Percentiles rank a stretch among this genome's conserved stretches.
Evolutionary conservation across 768 basidiomycete genomes (phyloP).

Genomic region (Mycena sanguinolenta): DNA sequence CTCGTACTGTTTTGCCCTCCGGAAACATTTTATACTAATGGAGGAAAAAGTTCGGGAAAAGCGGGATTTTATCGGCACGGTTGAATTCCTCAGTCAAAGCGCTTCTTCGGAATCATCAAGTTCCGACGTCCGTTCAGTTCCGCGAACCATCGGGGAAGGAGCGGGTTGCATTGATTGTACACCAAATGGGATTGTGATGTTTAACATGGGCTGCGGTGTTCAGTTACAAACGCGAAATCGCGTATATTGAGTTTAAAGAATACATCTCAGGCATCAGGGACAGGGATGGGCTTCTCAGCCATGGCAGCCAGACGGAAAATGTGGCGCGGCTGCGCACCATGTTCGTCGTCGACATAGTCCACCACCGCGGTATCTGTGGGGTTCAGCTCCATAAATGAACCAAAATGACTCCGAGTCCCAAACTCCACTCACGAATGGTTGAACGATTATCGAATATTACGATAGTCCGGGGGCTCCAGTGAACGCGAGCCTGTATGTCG

Average conservation of each 20-base stretch:
- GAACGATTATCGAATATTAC: conserved; percentile 37
- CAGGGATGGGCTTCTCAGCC: conserved; percentile 39
- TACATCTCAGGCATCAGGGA: conserved; percentile 17
- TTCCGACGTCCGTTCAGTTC: too few relatives aligned
- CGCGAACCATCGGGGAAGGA: too few relatives aligned
- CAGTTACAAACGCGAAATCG: too few relatives aligned
- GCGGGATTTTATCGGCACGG: conserved; percentile 10
- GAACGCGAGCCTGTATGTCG: conserved; percentile 44
- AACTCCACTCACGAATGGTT: conserved; percentile 21
- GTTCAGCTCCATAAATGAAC: not conserved
- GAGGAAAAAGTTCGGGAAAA: conserved; percentile 24
- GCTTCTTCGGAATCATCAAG: too few relatives aligned
- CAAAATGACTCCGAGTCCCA: not conserved
- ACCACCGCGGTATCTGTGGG: conserved; percentile 36
- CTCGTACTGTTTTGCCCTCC: too few relatives aligned
- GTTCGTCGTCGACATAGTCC: conserved; percentile 37
- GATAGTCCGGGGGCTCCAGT: conserved; percentile 42
- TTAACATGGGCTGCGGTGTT: too few relatives aligned
- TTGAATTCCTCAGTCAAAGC: not conserved
- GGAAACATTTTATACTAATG: conserved; percentile 14
- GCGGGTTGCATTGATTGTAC: too few relatives aligned
- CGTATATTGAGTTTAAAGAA: too few relatives aligned
- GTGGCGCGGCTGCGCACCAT: conserved; percentile 34
- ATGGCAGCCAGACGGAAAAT: conserved; percentile 41
- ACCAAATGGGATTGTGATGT: too few relatives aligned